These are phyloP conservation scores for Stramenopiles sp. DNA, from an alignment of 352 stramenopile genomes.

Conservation along the genomic window DNA sequence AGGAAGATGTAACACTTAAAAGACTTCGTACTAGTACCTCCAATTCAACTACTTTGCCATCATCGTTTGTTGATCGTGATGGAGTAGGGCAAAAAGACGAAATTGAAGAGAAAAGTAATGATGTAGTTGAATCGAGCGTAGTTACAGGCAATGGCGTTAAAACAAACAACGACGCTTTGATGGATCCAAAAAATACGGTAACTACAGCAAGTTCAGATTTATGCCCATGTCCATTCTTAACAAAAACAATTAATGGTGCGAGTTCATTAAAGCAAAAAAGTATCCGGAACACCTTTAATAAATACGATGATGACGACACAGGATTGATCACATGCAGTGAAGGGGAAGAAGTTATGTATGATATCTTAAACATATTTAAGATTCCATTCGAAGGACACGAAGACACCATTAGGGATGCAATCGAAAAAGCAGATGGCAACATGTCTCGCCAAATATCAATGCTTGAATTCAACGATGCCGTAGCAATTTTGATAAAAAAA, in stretches of 20 bases:
- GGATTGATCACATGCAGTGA: background rate
- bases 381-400: background rate
- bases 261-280: background rate
- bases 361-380: background rate
- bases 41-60: no score
- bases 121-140: background rate
- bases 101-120: background rate
- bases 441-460: background rate
- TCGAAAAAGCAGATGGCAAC: background rate
- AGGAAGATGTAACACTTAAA: background rate
- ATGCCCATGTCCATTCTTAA: background rate
- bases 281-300: background rate
- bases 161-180: no score
- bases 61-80: no score
- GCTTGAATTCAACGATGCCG: background rate
- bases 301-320: background rate
- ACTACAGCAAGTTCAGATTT: background rate
- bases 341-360: background rate
- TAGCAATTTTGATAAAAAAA: background rate
- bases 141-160: background rate
- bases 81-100: no score
- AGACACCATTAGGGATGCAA: background rate
- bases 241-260: background rate
- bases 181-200: background rate
- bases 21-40: no score